Base-by-base conservation (phyloP, 139 green algal species). In the Micromonas commoda region DNA sequence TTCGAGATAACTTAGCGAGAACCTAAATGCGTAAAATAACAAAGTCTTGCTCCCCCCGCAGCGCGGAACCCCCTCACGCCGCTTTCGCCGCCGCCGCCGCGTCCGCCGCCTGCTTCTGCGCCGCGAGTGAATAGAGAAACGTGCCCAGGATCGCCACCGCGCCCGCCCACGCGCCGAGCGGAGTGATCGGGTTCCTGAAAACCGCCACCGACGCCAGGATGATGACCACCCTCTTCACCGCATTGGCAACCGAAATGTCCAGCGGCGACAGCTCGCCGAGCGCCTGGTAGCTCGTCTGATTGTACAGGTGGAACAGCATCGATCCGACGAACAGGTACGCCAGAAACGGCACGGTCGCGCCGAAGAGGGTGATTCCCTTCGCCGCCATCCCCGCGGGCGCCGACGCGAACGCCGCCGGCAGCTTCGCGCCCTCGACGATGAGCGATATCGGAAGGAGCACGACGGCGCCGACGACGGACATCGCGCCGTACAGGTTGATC, bases 151-250 rank as follows among this genome's bases (percentile, higher is more conserved):
- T 85, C 0, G 94, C 94, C 32, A 97, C 76, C 1, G 81, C 88
- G 16, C 93, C 97, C 53, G 90, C 57, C 76, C 84, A 28, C 5
- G 39, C 85, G 66, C 90, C 92, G 71, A 91, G 85, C 16, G 80
- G 29, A 3, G 82, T 85, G 66, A 97, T 88, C 24, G 94, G 92
- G 76, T 93, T 97, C 24, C 85, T 81, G 87, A 98, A 98, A 57
- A 97, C 87, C 32, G 98, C 38, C 28, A 98, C 90, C 1, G 88
- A 92, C 3, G 91, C 87, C 33, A 94, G 88, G 80, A 98, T 98
- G 51, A 98, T 93, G 37, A 97, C 90, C 33, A 98, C 92, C 13
- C 94, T 85, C 91, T 98, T 98, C 26, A 98, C 88, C 9, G 31
- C 38, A 33, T 84, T 84, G 2, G 53, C 74, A 4, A 84, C 80